Evolutionary conservation across 2,329 filamentous ascomycete species (phyloP).

Genomic region (Phialophora expanda): DNA sequence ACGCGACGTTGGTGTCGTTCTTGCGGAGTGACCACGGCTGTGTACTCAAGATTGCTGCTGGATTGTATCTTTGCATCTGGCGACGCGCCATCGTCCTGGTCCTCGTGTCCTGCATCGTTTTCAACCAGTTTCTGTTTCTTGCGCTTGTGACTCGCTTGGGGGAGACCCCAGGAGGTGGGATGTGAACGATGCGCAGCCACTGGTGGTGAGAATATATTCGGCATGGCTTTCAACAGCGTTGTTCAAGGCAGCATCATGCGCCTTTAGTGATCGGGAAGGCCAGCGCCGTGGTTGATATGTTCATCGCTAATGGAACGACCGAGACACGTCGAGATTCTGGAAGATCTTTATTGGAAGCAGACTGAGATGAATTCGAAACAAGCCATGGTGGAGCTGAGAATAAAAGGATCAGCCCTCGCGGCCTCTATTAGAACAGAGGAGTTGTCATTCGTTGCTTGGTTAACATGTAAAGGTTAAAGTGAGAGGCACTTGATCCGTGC

Average conservation of each 20-base stretch:
- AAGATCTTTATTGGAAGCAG: neutral
- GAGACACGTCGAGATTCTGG: neutral
- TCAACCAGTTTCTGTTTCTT: conserved; percentile 42
- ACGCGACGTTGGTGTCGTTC: conserved; percentile 52
- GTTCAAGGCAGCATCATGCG: neutral
- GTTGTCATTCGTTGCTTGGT: conserved; percentile 9
- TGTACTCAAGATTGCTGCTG: conserved; percentile 29
- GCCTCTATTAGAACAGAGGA: conserved; percentile 3
- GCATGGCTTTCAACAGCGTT: conserved; percentile 5
- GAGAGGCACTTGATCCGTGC: conserved; percentile 8
- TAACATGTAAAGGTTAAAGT: conserved; percentile 1
- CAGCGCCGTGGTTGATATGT: neutral
- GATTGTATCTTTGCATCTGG: neutral
- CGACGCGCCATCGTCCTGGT: neutral
- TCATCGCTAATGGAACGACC: neutral
- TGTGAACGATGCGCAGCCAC: conserved; percentile 8
- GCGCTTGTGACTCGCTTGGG: conserved; percentile 42
- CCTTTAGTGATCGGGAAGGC: neutral
- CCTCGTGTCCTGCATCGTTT: conserved; percentile 18
- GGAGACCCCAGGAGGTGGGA: neutral
- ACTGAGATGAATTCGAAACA: neutral
- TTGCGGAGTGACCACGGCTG: conserved; percentile 45
- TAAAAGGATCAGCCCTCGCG: neutral
- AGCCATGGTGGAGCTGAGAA: neutral
- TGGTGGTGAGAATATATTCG: conserved; percentile 15